Conservation (phyloP, 2,329 filamentous ascomycete species). For the Akanthomyces lecanii region DNA sequence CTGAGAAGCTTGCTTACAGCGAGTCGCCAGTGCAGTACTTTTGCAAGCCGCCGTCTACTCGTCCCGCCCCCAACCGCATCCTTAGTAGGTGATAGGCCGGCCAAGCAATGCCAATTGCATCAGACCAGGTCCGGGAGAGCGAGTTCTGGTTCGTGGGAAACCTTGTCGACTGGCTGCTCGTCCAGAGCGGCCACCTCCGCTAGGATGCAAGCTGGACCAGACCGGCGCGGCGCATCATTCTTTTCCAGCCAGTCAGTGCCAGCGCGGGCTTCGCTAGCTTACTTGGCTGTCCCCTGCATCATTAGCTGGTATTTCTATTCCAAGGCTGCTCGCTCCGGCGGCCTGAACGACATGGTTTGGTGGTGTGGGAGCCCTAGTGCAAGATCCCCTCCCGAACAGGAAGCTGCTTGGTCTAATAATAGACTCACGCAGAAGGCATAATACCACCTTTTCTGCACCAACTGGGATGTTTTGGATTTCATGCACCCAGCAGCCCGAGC, state of each 20-base stretch:
- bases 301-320: neutral
- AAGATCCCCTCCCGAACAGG: slow-evolving; percentile 17
- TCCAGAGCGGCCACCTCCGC: neutral
- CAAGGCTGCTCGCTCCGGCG: slow-evolving; percentile 4
- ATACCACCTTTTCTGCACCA: slow-evolving; percentile 1
- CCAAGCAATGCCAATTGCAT: neutral
- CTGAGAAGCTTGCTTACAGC: neutral
- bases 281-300: neutral
- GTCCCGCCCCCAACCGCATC: slow-evolving; percentile 6
- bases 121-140: neutral
- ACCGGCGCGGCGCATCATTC: neutral
- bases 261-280: neutral
- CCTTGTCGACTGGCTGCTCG: neutral
- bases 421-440: neutral
- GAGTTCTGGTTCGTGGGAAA: neutral
- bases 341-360: neutral
- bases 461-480: slow-evolving; percentile 4
- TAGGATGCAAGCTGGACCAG: neutral
- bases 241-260: neutral
- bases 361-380: slow-evolving; percentile 14
- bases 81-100: neutral
- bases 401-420: slow-evolving; percentile 18
- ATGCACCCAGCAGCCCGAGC: slow-evolving; percentile 1
- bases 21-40: slow-evolving; percentile 2
- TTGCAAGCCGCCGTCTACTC: slow-evolving; percentile 3